phyloP scores from a whole-genome alignment of 2,329 filamentous ascomycete genomes.

The Xylariaceae sp. region DNA sequence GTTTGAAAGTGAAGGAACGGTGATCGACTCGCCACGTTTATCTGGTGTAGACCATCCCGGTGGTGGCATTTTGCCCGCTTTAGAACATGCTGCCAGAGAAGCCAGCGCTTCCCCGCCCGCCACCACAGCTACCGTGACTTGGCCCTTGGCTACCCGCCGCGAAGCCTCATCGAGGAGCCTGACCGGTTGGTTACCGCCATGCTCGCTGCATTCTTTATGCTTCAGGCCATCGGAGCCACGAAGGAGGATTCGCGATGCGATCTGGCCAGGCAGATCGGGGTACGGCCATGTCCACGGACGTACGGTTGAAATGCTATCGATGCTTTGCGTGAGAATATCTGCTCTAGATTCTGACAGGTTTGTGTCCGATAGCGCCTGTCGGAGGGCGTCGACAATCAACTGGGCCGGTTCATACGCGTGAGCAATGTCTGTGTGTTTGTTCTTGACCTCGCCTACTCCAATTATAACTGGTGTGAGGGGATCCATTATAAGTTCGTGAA shows the following conservation, averaged over 20 bases:
- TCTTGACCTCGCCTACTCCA: slow-evolving; percentile 61
- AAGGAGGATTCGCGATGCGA: slow-evolving; percentile 46
- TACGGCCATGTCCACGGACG: slow-evolving; percentile 67
- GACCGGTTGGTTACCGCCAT: slow-evolving; percentile 63
- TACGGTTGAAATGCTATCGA: slow-evolving; percentile 60
- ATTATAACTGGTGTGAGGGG: slow-evolving; percentile 51
- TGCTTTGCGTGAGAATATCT: slow-evolving; percentile 39
- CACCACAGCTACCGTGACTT: slow-evolving; percentile 58
- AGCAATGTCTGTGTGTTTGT: slow-evolving; percentile 48
- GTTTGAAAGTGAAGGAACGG: slow-evolving; percentile 38
- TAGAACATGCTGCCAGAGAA: slow-evolving; percentile 34
- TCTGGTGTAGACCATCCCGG: slow-evolving; percentile 53
- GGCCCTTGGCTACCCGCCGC: slow-evolving; percentile 50
- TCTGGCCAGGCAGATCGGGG: slow-evolving; percentile 52
- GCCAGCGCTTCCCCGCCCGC: slow-evolving; percentile 64
- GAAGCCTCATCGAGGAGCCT: slow-evolving; percentile 63
- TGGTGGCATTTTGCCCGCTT: slow-evolving; percentile 39
- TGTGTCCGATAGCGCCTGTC: slow-evolving; percentile 50
- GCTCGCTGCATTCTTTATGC: slow-evolving; percentile 22
- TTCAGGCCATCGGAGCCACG: not conserved
- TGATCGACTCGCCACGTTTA: slow-evolving; percentile 43
- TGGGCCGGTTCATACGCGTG: slow-evolving; percentile 58
- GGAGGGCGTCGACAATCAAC: slow-evolving; percentile 57
- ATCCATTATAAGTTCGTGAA: too few species aligned
- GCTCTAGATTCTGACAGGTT: not conserved